Conservation (phyloP, 2,329 filamentous ascomycete genomes). For the Cladosporium oxysporum region DNA sequence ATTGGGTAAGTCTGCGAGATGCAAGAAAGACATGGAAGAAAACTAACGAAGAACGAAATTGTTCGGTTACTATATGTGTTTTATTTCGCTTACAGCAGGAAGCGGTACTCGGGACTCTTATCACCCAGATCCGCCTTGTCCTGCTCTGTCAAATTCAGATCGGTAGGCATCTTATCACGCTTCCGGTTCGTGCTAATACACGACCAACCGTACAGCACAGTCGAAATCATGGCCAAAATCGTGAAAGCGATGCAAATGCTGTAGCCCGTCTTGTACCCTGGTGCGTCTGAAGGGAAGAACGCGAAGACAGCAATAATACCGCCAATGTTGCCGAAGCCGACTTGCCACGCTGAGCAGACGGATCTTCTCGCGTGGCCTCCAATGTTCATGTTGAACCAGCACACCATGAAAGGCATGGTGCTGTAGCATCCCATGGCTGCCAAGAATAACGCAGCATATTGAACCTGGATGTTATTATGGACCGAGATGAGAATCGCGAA, state of each 20-base stretch:
- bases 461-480: constrained; percentile 64
- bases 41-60: neutral
- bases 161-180: constrained; percentile 51
- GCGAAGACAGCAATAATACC: constrained; percentile 56
- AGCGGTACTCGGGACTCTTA: constrained; percentile 61
- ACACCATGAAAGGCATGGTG: constrained; percentile 75
- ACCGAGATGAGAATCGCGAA: constrained; percentile 74
- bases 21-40: neutral
- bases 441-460: constrained; percentile 82
- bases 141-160: constrained; percentile 58
- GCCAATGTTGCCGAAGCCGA: constrained; percentile 49
- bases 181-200: constrained; percentile 63
- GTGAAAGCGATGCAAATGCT: constrained; percentile 75
- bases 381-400: constrained; percentile 59
- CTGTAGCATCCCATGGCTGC: constrained; percentile 70
- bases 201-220: constrained; percentile 60
- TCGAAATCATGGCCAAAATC: constrained; percentile 64
- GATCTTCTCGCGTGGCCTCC: constrained; percentile 52
- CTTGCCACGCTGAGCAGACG: constrained; percentile 52
- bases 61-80: neutral
- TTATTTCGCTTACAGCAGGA: constrained; percentile 51
- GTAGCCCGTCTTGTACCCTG: constrained; percentile 71
- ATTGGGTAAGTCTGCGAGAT: neutral
- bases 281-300: constrained; percentile 61
- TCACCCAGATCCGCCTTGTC: constrained; percentile 65